Evolutionary conservation across 768 basidiomycete genomes (phyloP).

Genomic region (Kondoa subrosea): DNA sequence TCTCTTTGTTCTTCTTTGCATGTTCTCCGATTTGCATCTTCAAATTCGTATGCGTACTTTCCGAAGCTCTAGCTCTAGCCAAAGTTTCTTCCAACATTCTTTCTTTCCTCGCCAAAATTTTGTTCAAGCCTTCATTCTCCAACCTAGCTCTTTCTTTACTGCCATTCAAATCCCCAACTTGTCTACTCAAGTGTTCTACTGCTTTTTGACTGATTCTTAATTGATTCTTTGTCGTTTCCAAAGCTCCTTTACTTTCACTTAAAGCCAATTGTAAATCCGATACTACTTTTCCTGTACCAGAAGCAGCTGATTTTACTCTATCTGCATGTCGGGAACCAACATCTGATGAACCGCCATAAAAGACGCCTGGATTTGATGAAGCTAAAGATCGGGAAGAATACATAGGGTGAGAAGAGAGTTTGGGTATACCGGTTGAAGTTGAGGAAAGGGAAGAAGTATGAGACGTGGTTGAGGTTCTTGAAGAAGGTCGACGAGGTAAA

Average conservation of each 20-base stretch:
- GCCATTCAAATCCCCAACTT: conserved; percentile 68
- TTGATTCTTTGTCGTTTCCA: conserved; percentile 74
- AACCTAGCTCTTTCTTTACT: conserved; percentile 60
- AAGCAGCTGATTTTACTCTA: conserved; percentile 8
- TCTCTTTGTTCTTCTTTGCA: conserved; percentile 56
- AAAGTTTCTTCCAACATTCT: conserved; percentile 71
- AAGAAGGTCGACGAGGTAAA: not conserved
- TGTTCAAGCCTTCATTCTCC: conserved; percentile 75
- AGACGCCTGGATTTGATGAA: not conserved
- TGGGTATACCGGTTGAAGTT: not conserved
- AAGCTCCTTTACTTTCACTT: conserved; percentile 54
- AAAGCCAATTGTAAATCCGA: conserved; percentile 75
- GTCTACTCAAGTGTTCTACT: conserved; percentile 40
- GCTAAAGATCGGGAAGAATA: not conserved
- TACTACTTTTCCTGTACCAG: conserved; percentile 63
- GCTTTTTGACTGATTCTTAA: conserved; percentile 60
- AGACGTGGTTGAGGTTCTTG: not conserved
- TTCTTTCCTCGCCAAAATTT: conserved; percentile 75
- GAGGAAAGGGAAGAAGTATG: not conserved
- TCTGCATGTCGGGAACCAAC: not conserved
- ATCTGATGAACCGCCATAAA: conserved; percentile 14
- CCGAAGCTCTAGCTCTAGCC: conserved; percentile 70
- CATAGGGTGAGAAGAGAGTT: not conserved
- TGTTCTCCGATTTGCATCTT: conserved; percentile 51
- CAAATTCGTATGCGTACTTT: conserved; percentile 51